Evolutionary conservation across 805 yeast species (phyloP), one percentile per base, ranked within the genome.

Genomic region (Spathaspora boniae): DNA sequence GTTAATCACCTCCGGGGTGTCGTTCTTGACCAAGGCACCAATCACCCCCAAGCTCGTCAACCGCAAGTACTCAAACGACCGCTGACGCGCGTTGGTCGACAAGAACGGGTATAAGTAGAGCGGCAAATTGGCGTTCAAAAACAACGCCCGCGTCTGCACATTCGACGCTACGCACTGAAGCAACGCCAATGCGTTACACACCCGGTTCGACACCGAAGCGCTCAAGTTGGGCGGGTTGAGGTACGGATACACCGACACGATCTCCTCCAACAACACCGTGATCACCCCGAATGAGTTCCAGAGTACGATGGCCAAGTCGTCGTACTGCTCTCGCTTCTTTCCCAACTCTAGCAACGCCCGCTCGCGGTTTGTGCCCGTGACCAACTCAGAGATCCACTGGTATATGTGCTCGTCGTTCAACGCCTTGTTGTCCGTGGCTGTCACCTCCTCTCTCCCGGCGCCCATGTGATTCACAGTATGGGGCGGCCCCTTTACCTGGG

Each of bases 261-360:
- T 88, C 55, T 91, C 98, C 56, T 86, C 94, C 40, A 91, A 61
- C 25, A 91, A 65, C 15, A 88, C 82, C 2, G 98, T 82, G 94
- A 93, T 88, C 9, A 91, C 97, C 20, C 98, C 98, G 60, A 84
- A 89, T 4, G 96, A 86, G 50, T 91, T 82, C 98, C 98, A 91
- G 40, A 91, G 65, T 4, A 91, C 94, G 26, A 88, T 60, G 0
- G 98, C 98, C 40, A 91, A 70, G 56, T 91, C 98, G 40, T 88
- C 97, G 54, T 86, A 91, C 53, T 87, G 88, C 54, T 91, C 98
- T 43, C 98, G 72, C 53, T 89, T 89, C 55, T 93, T 86, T 7
- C 98, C 97, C 29, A 91, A 68, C 56, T 89, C 97, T 46, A 89
- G 65, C 36, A 91, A 68, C 2, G 98, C 98, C 51, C 91, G 86